Base-by-base conservation (phyloP, 352 stramenopile genomes). In the Elongisporangium prolatum region DNA sequence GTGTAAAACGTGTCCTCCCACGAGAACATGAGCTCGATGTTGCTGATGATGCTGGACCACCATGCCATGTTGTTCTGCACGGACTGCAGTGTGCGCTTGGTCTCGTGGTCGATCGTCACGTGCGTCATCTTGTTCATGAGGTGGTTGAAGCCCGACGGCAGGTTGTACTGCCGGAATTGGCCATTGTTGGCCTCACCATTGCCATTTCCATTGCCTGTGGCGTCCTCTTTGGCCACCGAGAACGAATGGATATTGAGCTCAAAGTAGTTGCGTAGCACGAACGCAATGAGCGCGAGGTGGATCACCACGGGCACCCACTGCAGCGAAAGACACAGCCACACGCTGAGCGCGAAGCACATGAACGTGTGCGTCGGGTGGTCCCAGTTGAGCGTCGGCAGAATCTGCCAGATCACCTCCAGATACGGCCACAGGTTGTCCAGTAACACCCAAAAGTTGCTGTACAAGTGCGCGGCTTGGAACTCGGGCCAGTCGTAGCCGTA, bases 71-170 rank as follows among this genome's bases (percentile, higher is more conserved):
- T 92, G 69, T 94, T 94, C 63, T 94, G 84, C 55, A 94, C 80
- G 0, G 80, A 89, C 69, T 94, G 84, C 54, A 94, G 64, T 58
- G 84, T 90, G 37, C 77, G 75, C 64, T 91, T 89, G 21, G 84
- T 94, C 59, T 94, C 84, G 24, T 85, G 67, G 55, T 94, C 82
- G 25, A 91, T 89, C 21, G 80, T 94, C 22, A 94, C 82, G 57
- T 92, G 82, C 3, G 84, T 92, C 84, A 94, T 94, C 64, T 94
- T 94, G 76, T 94, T 91, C 80, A 91, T 94, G 50, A 94, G 59
- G 57, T 92, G 82, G 56, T 88, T 89, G 64, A 94, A 91, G n/a
- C 84, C 82, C 13, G 80, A 80, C 11, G 84, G 84, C 7, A 94
- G 65, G 40, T 85, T 89, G 66, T 92, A 94, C 68, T 91, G 80